Evolutionary conservation across 1,284 basidiomycete genomes (phyloP).

Genomic region (Sporisorium sorghi): DNA sequence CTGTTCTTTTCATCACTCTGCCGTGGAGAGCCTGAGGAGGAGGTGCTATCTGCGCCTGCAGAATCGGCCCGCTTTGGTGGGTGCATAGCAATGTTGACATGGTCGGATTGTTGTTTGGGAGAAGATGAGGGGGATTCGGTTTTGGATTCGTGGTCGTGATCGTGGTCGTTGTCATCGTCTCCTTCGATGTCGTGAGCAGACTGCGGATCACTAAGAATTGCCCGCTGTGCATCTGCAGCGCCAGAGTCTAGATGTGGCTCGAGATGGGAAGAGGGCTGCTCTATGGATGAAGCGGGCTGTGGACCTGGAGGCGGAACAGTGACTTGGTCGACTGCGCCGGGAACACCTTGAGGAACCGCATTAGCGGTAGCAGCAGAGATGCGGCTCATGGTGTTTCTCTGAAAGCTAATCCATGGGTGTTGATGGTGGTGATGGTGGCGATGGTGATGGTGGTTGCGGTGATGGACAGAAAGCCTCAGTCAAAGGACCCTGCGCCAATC

Average conservation of each 20-base stretch:
- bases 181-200: constrained; percentile 23
- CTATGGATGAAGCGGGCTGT: constrained; percentile 10
- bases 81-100: constrained; percentile 25
- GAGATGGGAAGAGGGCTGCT: not conserved
- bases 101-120: not conserved
- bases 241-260: constrained; percentile 28
- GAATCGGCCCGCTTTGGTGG: constrained; percentile 1
- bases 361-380: constrained; percentile 24
- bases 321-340: constrained; percentile 23
- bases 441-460: not conserved
- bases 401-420: constrained; percentile 3
- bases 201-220: constrained; percentile 46
- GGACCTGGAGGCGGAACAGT: constrained; percentile 13
- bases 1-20: constrained; percentile 20
- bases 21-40: constrained; percentile 17
- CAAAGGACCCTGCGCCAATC: not conserved
- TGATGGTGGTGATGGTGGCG: not conserved
- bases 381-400: constrained; percentile 2
- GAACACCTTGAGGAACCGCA: constrained; percentile 22
- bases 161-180: constrained; percentile 3
- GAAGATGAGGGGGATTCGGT: not conserved
- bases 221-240: constrained; percentile 34
- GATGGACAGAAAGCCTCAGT: not conserved
- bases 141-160: not conserved
- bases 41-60: not conserved